phyloP scores from a whole-genome alignment of 257 asterid genomes.

The Lavandula angustifolia region DNA sequence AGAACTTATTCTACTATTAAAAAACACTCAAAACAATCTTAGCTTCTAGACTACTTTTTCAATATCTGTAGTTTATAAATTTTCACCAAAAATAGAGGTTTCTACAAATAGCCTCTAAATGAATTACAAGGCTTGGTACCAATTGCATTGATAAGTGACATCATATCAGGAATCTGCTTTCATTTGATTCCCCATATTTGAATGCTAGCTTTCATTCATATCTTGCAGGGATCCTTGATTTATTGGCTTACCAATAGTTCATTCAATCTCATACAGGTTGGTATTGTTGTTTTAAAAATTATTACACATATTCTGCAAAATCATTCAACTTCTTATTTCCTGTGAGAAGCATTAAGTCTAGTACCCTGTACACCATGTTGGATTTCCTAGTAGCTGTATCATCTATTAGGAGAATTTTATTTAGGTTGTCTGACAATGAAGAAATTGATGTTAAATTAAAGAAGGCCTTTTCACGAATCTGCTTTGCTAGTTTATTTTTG shows the following conservation, averaged over 20 bases:
- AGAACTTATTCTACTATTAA: no score
- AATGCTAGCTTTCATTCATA: slow-evolving; percentile 22
- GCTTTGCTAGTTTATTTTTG: no score
- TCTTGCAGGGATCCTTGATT: slow-evolving; percentile 83
- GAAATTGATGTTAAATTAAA: no score
- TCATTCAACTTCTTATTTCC: slow-evolving; percentile 18
- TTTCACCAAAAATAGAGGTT: not conserved
- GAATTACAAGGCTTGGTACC: not conserved
- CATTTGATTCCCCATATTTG: slow-evolving; percentile 11
- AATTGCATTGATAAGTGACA: not conserved
- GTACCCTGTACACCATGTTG: not conserved
- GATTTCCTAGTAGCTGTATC: not conserved
- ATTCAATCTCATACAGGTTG: slow-evolving; percentile 65
- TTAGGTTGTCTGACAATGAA: no score
- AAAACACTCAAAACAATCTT: not conserved
- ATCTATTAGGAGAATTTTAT: no score
- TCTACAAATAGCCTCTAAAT: not conserved
- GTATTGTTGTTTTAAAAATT: slow-evolving; percentile 29
- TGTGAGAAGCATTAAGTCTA: slow-evolving; percentile 5
- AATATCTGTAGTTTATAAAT: not conserved
- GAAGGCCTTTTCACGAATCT: no score
- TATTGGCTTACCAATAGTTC: slow-evolving; percentile 88
- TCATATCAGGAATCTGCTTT: slow-evolving; percentile 10
- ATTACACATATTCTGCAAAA: slow-evolving; percentile 6
- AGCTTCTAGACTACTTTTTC: not conserved